Evolutionary conservation across 1,284 basidiomycete species (phyloP).

Genomic region (Ustilago loliicola): DNA sequence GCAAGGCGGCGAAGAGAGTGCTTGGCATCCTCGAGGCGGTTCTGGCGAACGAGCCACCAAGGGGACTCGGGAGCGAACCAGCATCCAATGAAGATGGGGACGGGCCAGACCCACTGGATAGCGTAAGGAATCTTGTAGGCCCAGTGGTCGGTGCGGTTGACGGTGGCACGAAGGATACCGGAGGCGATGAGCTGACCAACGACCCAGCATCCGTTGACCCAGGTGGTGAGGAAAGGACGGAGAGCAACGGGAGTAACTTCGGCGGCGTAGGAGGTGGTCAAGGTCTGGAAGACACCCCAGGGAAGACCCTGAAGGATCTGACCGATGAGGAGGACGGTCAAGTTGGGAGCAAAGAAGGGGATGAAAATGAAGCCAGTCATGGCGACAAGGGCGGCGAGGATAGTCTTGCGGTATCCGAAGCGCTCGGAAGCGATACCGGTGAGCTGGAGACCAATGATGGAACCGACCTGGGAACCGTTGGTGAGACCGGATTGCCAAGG

Average conservation of each 20-base stretch:
- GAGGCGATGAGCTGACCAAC: constrained; percentile 71
- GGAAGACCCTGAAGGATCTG: constrained; percentile 71
- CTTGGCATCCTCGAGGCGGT: constrained; percentile 73
- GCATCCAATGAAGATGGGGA: constrained; percentile 67
- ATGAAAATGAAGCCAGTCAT: constrained; percentile 70
- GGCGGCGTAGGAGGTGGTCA: constrained; percentile 73
- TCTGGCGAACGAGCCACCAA: constrained; percentile 73
- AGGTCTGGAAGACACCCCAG: constrained; percentile 73
- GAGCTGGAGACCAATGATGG: constrained; percentile 72
- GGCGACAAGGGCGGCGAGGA: constrained; percentile 65
- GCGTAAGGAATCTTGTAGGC: constrained; percentile 72
- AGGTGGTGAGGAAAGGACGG: constrained; percentile 73
- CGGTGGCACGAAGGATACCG: constrained; percentile 71
- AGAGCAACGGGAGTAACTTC: constrained; percentile 73
- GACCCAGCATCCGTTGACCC: constrained; percentile 74
- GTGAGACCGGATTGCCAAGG: constrained; percentile 72
- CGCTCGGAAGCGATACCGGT: constrained; percentile 71
- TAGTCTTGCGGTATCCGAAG: constrained; percentile 71
- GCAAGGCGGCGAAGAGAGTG: constrained; percentile 71
- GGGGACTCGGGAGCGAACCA: constrained; percentile 70
- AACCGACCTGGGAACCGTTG: constrained; percentile 47
- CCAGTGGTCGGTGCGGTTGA: constrained; percentile 65
- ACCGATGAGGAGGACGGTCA: constrained; percentile 70
- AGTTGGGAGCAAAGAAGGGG: constrained; percentile 71
- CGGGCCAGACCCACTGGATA: constrained; percentile 72